Evolutionary conservation across 83 land plant species (phyloP).

Genomic region (Thuja plicata): DNA sequence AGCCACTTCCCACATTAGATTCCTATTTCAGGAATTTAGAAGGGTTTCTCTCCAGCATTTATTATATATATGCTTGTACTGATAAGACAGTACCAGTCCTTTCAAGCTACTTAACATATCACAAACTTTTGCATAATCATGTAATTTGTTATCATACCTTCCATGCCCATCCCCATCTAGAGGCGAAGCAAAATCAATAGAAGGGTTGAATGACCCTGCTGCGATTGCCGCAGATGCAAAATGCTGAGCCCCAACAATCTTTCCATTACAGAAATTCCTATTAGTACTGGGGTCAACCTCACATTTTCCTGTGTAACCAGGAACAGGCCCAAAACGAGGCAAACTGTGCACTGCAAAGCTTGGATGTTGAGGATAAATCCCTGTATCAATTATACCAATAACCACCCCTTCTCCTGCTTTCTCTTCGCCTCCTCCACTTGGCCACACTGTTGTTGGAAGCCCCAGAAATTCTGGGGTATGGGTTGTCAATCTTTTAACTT

Average conservation of each 20-base stretch:
- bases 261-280: constrained; percentile 69
- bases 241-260: constrained; percentile 87
- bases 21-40: background rate
- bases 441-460: constrained; percentile 85
- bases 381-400: constrained; percentile 90
- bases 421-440: constrained; percentile 77
- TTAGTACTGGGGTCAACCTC: constrained; percentile 61
- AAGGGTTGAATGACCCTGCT: constrained; percentile 71
- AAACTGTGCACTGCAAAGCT: constrained; percentile 66
- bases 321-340: constrained; percentile 64
- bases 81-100: background rate
- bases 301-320: constrained; percentile 72
- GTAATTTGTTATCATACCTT: constrained; percentile 43
- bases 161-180: constrained; percentile 97
- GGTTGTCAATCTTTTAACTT: constrained; percentile 70
- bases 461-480: constrained; percentile 91
- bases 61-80: background rate
- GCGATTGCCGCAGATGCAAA: constrained; percentile 87
- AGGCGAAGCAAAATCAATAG: constrained; percentile 79
- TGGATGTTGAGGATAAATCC: constrained; percentile 87
- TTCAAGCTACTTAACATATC: background rate
- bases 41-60: background rate
- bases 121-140: background rate
- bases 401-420: constrained; percentile 90
- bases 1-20: background rate